Evolutionary conservation across 1,284 basidiomycete species (phyloP).

Genomic region (Apiotrichum porosum): DNA sequence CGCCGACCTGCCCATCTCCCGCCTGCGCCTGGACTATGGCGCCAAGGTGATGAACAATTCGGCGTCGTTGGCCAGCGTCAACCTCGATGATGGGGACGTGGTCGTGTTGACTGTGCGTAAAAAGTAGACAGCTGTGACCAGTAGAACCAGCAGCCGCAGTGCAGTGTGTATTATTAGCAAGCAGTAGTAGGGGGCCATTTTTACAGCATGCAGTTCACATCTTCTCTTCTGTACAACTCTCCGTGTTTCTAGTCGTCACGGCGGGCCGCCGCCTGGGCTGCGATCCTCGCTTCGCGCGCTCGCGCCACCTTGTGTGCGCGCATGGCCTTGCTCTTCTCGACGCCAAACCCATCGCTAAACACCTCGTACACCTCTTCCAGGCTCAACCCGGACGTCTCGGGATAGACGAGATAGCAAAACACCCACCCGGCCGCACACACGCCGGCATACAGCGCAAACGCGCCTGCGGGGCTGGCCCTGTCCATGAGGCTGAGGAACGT

Average conservation of each 20-base stretch:
- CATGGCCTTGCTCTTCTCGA: constrained; percentile 44
- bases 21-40: constrained; percentile 68
- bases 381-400: constrained; percentile 58
- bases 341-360: constrained; percentile 51
- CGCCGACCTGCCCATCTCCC: constrained; percentile 68
- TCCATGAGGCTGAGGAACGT: constrained; percentile 73
- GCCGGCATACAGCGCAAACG: constrained; percentile 74
- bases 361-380: constrained; percentile 52
- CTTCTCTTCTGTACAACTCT: no score
- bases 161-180: no score
- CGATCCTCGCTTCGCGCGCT: neutral
- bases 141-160: no score
- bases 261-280: no score
- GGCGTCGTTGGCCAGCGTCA: constrained; percentile 75
- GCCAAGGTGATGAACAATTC: constrained; percentile 81
- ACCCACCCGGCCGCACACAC: constrained; percentile 66
- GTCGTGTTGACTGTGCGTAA: constrained; percentile 71
- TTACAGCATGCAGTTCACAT: no score
- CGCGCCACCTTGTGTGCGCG: constrained; percentile 9
- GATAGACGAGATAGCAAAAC: constrained; percentile 67
- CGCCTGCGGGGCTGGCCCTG: constrained; percentile 67
- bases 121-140: constrained; percentile 36
- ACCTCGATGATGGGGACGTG: constrained; percentile 80
- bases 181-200: no score
- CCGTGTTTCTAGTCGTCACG: no score